Conservation (phyloP, 2,329 filamentous ascomycete genomes). For the Botrytis tulipae region DNA sequence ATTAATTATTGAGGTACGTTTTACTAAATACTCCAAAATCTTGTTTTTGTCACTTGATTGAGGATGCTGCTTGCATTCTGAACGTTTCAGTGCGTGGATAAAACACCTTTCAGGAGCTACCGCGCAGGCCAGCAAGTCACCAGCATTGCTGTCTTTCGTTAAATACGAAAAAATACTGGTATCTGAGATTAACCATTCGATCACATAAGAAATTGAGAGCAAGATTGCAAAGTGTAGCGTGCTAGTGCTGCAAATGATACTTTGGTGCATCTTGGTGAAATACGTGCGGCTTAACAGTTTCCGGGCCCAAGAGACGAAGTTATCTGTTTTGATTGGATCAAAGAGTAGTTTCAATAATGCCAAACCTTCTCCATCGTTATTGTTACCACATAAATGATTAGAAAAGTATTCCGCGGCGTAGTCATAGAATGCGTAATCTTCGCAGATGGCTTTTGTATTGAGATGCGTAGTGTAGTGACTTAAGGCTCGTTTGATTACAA, state of each 20-base stretch:
- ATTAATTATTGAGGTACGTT: too few species aligned
- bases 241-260: not conserved
- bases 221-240: not conserved
- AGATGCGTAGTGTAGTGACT: not conserved
- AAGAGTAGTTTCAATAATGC: not conserved
- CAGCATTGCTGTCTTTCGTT: not conserved
- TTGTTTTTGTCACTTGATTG: not conserved
- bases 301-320: not conserved
- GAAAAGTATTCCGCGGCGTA: not conserved
- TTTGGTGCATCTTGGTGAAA: too few species aligned
- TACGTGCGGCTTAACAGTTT: not conserved
- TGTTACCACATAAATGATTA: not conserved
- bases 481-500: too few species aligned
- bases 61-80: not conserved
- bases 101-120: not conserved
- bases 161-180: not conserved
- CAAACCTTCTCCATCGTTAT: not conserved
- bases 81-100: accelerated
- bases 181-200: not conserved
- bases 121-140: not conserved
- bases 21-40: not conserved
- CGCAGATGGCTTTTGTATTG: too few species aligned
- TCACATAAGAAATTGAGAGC: not conserved
- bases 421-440: too few species aligned
- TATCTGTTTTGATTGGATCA: not conserved